A percentile compares a stretch with the other conserved stretches of the same genome.
phyloP scores from a whole-genome alignment of 257 asterid species.

The Ilex aquifolium region DNA sequence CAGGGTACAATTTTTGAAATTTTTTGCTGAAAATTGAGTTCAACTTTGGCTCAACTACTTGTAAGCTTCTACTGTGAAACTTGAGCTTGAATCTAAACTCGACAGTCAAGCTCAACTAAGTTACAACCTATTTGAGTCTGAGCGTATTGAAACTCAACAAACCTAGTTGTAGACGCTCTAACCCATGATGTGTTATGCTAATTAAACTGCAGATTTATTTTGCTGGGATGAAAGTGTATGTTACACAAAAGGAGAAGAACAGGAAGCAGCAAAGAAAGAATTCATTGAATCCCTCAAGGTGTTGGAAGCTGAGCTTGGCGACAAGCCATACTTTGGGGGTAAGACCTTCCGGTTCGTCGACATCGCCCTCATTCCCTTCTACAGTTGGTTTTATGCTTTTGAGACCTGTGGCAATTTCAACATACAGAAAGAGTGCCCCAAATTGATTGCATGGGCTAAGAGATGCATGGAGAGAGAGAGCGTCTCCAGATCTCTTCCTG shows the following conservation, averaged over 20 bases:
- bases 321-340: slow-evolving; percentile 19
- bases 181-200: neutral
- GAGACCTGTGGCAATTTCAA: slow-evolving; percentile 26
- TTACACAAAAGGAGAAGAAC: slow-evolving; percentile 14
- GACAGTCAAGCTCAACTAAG: too few species aligned
- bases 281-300: slow-evolving; percentile 8
- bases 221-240: slow-evolving; percentile 8
- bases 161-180: neutral
- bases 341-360: slow-evolving; percentile 14
- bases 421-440: slow-evolving; percentile 30
- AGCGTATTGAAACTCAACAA: neutral
- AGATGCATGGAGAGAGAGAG: slow-evolving; percentile 34
- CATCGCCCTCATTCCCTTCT: slow-evolving; percentile 14
- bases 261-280: slow-evolving; percentile 17
- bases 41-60: too few species aligned
- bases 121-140: too few species aligned
- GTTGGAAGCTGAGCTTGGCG: slow-evolving; percentile 14
- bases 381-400: slow-evolving; percentile 17
- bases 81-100: too few species aligned
- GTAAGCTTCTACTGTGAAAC: too few species aligned
- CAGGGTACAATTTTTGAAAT: too few species aligned
- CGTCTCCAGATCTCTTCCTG: slow-evolving; percentile 30
- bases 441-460: slow-evolving; percentile 32
- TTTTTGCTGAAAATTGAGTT: too few species aligned
- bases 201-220: slow-evolving; percentile 8